Evolutionary conservation across 2,329 filamentous ascomycete species (phyloP).

Genomic region (Tolypocladium nubicola): DNA sequence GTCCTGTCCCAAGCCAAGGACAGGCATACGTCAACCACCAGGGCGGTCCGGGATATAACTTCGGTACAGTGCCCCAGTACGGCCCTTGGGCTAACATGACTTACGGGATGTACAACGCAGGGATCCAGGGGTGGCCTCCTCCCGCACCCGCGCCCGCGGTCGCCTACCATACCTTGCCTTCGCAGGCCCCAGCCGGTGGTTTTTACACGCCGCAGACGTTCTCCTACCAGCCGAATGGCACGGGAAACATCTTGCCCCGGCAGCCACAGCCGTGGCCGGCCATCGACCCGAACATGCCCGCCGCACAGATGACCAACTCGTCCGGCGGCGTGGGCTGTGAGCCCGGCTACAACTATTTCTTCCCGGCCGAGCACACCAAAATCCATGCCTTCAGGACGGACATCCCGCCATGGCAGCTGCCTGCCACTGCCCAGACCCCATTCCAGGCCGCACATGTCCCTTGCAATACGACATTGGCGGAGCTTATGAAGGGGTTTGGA

Average conservation of each 20-base stretch:
- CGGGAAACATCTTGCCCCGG: constrained; percentile 23
- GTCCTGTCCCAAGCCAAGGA: constrained; percentile 21
- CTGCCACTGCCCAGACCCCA: constrained; percentile 26
- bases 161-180: not conserved
- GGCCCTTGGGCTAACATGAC: constrained; percentile 12
- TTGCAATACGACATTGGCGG: constrained; percentile 37
- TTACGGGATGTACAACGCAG: constrained; percentile 14
- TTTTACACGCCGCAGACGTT: constrained; percentile 15
- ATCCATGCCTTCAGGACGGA: constrained; percentile 45
- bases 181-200: constrained; percentile 9
- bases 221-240: constrained; percentile 27
- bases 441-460: constrained; percentile 44
- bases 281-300: constrained; percentile 35
- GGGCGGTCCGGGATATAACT: constrained; percentile 25
- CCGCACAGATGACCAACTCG: constrained; percentile 44
- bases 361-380: constrained; percentile 46
- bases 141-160: not conserved
- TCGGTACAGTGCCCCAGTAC: constrained; percentile 12
- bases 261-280: constrained; percentile 29
- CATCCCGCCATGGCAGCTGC: constrained; percentile 42
- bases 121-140: constrained; percentile 3
- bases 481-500: constrained; percentile 49
- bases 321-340: constrained; percentile 48
- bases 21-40: constrained; percentile 26
- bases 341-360: constrained; percentile 54